Base-by-base conservation (phyloP, 768 basidiomycete species). In the Suillus plorans region DNA sequence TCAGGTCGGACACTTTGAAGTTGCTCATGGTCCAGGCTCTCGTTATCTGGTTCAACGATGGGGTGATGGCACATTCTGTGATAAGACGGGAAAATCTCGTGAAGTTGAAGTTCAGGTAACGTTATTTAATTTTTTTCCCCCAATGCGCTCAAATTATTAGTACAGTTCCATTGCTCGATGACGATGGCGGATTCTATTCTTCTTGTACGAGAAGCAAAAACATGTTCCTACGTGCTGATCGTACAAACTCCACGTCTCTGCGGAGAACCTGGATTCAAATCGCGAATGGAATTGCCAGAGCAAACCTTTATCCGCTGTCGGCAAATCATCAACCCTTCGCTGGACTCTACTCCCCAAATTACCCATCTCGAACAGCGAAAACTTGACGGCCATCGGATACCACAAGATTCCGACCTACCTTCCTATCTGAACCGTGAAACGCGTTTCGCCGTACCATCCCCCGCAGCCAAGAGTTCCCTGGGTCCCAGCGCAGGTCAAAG, bases 211-310 rank as follows among this genome's bases (percentile, higher is more conserved):
- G 95, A 97, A 81, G 85, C 94, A 42, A 91, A 91, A 74, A 96
- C 92, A 45, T 99, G 97, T 78, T 88, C 91, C 67, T 99, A 99
- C 75, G 88, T 97, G 53, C 82, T 99, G 60, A 90, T 98, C 68
- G 88, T 99, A 64, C 92, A 98, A 75, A 97, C 97, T 0, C 96
- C 97, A 41, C 91, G 95, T 63, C 83, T 99, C 22, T 99, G 97
- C 73, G 87, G 89, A 65, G 90, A 97, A 70, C 95, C 95, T 20
- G 93, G 95, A 13, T 99, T 99, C 81, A 90, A 86, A 75, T 91
- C 92, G 63, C 86, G 81, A 39, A 83, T 83, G 56, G 89, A 92
- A 68, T 79, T 82, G 45, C 83, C 82, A 58, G 86, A 87, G 60
- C 90, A 93, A 69, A 82, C 88, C 13, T 78, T 83, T 70, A 89